A percentile compares a stretch with the other conserved stretches of the same genome.
These are phyloP conservation scores for Ophiostoma sp. DNA, from an alignment of 2,329 filamentous ascomycete genomes.

Conservation along the genomic window DNA sequence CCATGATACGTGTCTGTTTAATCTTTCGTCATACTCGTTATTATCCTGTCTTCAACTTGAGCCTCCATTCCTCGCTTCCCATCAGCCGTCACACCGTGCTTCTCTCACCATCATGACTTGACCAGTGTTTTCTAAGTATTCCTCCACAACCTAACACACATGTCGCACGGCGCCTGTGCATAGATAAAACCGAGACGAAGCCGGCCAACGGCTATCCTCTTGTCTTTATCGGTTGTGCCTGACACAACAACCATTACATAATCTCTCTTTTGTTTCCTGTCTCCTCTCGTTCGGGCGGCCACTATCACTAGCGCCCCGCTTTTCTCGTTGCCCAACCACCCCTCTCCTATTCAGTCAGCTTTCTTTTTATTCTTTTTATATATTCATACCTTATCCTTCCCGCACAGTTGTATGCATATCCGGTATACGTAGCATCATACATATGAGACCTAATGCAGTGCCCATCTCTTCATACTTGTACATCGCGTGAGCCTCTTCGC, in stretches of 20 bases:
- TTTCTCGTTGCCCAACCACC: slow-evolving; percentile 3
- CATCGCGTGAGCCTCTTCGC: slow-evolving; percentile 10
- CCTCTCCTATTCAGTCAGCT: neutral
- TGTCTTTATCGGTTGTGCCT: neutral
- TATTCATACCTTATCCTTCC: neutral
- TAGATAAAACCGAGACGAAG: neutral
- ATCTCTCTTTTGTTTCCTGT: neutral
- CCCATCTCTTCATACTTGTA: neutral
- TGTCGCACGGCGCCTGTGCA: neutral
- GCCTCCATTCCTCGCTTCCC: neutral
- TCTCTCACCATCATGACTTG: neutral
- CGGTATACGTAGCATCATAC: neutral
- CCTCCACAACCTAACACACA: neutral
- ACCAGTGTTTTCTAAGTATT: neutral
- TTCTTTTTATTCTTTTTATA: neutral
- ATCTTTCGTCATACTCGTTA: neutral
- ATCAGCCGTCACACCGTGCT: neutral
- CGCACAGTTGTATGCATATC: slow-evolving; percentile 11
- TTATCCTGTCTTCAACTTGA: neutral
- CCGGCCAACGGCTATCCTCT: neutral
- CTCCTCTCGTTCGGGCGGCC: neutral
- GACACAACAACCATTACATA: neutral
- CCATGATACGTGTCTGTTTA: too few species aligned
- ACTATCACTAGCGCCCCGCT: neutral
- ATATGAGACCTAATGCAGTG: slow-evolving; percentile 1